Percentiles rank a stretch among this genome's conserved stretches.
Conservation (phyloP, 768 basidiomycete species). For the Ramaria sp. region DNA sequence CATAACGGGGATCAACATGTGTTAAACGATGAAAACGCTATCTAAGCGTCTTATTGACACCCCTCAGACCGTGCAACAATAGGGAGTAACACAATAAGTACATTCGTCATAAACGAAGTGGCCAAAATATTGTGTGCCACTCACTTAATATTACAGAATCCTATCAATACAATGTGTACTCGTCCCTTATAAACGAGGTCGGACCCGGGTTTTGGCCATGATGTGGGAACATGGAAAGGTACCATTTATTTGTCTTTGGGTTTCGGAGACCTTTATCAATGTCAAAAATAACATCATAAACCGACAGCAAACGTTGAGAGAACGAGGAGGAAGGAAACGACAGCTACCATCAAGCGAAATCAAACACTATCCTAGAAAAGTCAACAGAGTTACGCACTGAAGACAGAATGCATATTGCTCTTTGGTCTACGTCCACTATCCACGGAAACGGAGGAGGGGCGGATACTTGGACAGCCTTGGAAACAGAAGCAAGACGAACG, state of each 20-base stretch:
- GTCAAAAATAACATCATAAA: conserved; percentile 67
- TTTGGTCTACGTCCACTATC: conserved; percentile 45
- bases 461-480: conserved; percentile 47
- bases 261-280: conserved; percentile 72
- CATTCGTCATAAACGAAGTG: neutral
- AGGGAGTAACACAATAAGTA: no score
- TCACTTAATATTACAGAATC: conserved; percentile 96
- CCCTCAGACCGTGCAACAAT: no score
- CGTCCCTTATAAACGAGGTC: no score
- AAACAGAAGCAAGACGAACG: conserved; percentile 64
- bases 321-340: conserved; percentile 64
- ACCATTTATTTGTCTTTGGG: conserved; percentile 72
- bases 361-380: neutral
- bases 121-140: conserved; percentile 19
- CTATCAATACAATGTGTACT: conserved; percentile 55
- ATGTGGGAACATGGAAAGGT: no score
- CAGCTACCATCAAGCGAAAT: conserved; percentile 32
- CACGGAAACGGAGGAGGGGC: conserved; percentile 56
- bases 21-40: no score
- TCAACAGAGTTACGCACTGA: conserved; percentile 42
- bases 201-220: no score
- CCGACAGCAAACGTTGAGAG: conserved; percentile 69
- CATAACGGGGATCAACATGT: no score
- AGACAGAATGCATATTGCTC: conserved; percentile 55
- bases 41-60: no score